These are phyloP conservation scores for Aspergillus pseudoterreus DNA, from an alignment of 2,329 filamentous ascomycete species.

Conservation along the genomic window DNA sequence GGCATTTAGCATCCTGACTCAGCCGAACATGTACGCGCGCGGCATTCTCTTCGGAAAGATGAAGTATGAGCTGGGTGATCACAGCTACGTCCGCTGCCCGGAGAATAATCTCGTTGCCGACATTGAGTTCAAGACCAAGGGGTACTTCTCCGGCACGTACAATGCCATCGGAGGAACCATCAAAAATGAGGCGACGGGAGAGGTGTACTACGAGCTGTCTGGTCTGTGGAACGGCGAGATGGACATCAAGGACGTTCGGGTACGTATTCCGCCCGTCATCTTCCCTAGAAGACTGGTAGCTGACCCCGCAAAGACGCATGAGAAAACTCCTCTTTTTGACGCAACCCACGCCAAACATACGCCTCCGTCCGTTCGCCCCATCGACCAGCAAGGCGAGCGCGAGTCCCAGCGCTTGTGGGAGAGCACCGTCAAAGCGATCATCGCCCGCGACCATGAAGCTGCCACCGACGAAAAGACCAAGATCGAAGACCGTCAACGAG, in stretches of 20 bases:
- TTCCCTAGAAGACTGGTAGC: not conserved
- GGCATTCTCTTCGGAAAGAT: slow-evolving; percentile 98
- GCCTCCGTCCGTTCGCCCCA: slow-evolving; percentile 67
- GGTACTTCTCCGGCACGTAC: slow-evolving; percentile 93
- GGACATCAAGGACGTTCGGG: slow-evolving; percentile 78
- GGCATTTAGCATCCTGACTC: slow-evolving; percentile 71
- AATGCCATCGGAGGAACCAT: slow-evolving; percentile 92
- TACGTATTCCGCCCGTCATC: slow-evolving; percentile 10
- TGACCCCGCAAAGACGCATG: slow-evolving; percentile 63
- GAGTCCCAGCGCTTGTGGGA: slow-evolving; percentile 89
- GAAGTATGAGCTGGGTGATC: slow-evolving; percentile 98
- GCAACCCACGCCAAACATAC: slow-evolving; percentile 74
- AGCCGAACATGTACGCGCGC: slow-evolving; percentile 98
- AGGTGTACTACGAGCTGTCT: slow-evolving; percentile 84
- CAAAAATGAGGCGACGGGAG: slow-evolving; percentile 81
- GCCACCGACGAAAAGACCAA: slow-evolving; percentile 96
- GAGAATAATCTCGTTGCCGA: slow-evolving; percentile 84
- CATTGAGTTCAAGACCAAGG: slow-evolving; percentile 97
- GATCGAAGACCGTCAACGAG: slow-evolving; percentile 87
- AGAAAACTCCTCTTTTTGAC: slow-evolving; percentile 87
- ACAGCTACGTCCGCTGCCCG: slow-evolving; percentile 87
- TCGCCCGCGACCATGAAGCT: slow-evolving; percentile 76
- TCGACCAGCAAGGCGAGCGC: slow-evolving; percentile 81
- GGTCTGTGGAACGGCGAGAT: slow-evolving; percentile 95
- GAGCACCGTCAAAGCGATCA: slow-evolving; percentile 75